Evolutionary conservation across 2,329 filamentous ascomycete genomes (phyloP), one percentile per base, ranked within the genome.

Genomic region (Helotiales sp.): DNA sequence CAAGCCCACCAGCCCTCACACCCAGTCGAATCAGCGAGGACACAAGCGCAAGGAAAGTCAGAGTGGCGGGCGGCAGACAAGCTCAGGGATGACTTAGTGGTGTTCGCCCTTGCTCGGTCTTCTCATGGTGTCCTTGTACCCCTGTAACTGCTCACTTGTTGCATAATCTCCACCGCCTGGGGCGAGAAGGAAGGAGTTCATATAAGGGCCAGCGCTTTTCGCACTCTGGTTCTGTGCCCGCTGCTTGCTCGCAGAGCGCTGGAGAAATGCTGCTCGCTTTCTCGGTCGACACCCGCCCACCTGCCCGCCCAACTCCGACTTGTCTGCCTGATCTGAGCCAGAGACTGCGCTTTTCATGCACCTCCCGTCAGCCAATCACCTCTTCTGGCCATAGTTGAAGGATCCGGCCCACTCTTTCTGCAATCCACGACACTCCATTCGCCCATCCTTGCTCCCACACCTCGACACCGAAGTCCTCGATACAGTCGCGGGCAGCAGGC

Each of bases 151-250:
- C 52, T 42, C 36, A n/a, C 25, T 31, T 34, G 54, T 46, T 58
- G 62, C 62, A 65, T 63, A 60, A 63, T 60, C 58, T 64, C 56
- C 58, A 61, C 60, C 55, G 57, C 55, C 55, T 61, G 49, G 55
- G 30, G 38, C 30, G 27, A 50, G 46, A 36, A 27, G 42, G 44
- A 48, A n/a, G 34, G 47, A 25, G 25, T 34, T 44, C 40, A 25
- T 62, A 62, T 63, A 63, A 63, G 57, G 54, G 31, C 22, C 44
- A 48, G 57, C 17, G 30, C 22, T 54, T 44, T 44, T 44, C 40
- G 40, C 40, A 44, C 40, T 25, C 22, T 24, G 10, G 9, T 44
- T 25, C 40, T 24, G 13, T 13, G 40, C 6, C 38, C 15, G 17
- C 7, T 36, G 4, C 36, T 17, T 15, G 36, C 15, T 40, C 15